Percentiles rank a stretch among this genome's conserved stretches.
Conservation (phyloP, 139 green algal species). For the Micromonas pusilla region DNA sequence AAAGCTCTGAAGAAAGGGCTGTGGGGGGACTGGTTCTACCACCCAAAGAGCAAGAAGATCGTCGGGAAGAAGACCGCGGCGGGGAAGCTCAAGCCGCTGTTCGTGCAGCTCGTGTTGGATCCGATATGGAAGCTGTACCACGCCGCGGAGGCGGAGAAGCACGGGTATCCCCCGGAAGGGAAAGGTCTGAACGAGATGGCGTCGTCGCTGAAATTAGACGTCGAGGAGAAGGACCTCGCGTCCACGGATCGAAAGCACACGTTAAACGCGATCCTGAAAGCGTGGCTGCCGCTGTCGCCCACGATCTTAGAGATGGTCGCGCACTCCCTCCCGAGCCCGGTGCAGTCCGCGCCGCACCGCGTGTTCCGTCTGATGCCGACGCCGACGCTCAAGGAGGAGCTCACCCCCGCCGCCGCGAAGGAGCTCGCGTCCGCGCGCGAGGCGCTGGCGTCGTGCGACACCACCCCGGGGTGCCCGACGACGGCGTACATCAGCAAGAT, state of each 20-base stretch:
- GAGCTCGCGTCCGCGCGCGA: not conserved
- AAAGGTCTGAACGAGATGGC: constrained; percentile 42
- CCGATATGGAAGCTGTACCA: constrained; percentile 56
- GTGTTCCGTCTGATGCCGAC: constrained; percentile 28
- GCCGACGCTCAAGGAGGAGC: not conserved
- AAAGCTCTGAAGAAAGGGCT: constrained; percentile 50
- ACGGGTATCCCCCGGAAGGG: constrained; percentile 13
- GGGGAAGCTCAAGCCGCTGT: constrained; percentile 74
- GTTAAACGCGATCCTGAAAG: constrained; percentile 67
- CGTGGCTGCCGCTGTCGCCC: constrained; percentile 81
- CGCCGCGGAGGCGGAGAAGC: constrained; percentile 3
- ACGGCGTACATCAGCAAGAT: constrained; percentile 20
- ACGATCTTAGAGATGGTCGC: constrained; percentile 80
- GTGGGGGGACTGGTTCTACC: constrained; percentile 83
- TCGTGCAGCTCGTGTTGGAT: constrained; percentile 83
- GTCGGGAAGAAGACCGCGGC: constrained; percentile 61
- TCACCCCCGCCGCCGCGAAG: not conserved
- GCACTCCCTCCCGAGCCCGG: constrained; percentile 58
- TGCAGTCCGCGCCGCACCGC: constrained; percentile 14
- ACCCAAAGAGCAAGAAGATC: constrained; percentile 77
- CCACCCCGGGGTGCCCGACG: not conserved
- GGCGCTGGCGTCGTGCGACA: constrained; percentile 1
- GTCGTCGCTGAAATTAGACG: constrained; percentile 53
- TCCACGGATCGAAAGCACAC: constrained; percentile 51
- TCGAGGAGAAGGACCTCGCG: constrained; percentile 42